Base-by-base conservation (phyloP, 352 stramenopile genomes). In the Plasmopara viticola region DNA sequence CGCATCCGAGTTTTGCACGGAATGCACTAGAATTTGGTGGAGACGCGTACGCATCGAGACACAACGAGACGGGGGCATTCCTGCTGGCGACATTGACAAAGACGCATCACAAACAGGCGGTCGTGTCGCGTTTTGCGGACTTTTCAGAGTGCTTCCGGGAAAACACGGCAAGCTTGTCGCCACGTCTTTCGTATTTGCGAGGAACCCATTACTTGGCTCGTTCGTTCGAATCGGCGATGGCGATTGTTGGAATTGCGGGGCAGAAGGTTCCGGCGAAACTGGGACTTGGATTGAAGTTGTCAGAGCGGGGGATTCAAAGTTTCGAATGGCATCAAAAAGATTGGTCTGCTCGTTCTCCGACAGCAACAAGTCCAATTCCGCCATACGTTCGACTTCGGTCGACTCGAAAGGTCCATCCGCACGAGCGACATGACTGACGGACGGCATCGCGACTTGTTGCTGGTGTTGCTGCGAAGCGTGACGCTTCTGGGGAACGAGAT, bases 271-370 rank as follows among this genome's bases (percentile, higher is more conserved):
- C 14, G 49, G 29, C 4, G 51, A 58, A 10, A 54, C 30, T 7
- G 60, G 30, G n/a, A 18, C 33, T 14, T 63, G 48, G 9, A 63
- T 20, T 25, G 55, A 54, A 2, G 56, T 51, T 29, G 50, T 42
- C 15, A n/a, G 13, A 12, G 59, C 35, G 0, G 74, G 73, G 1
- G 69, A 72, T 29, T 87, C 73, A 20, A 88, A 88, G 51, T 88
- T 72, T 2, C 74, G 73, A 46, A 89, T 89, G 8, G 78, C 75
- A 30, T 89, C 78, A 34, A 89, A 74, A 38, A 88, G 55, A 49
- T 86, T 86, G 9, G 64, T 69, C 29, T 70, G 64, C 37, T 89
- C 78, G 52, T 84, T 74, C 33, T 88, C 74, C 5, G 75, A 84
- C 25, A 89, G 51, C 43, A 89, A 44, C 40, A 89, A 54, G 20